Conservation (phyloP, 345 rosid genomes). For the Noccaea caerulescens region DNA sequence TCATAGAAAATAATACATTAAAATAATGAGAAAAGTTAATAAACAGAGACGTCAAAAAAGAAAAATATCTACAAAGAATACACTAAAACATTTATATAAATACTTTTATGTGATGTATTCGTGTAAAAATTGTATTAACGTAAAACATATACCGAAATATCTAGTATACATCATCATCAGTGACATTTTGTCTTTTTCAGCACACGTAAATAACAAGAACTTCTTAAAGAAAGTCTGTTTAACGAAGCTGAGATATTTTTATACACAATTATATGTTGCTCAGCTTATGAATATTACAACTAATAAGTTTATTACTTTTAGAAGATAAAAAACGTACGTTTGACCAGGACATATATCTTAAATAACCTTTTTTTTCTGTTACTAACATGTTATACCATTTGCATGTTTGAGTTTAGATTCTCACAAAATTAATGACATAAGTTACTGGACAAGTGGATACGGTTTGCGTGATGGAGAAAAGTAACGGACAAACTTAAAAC, state of each 20-base stretch:
- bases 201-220: conserved; percentile 15
- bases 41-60: neutral
- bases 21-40: neutral
- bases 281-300: neutral
- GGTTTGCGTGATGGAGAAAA: conserved; percentile 34
- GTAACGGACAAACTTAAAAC: conserved; percentile 34
- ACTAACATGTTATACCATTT: neutral
- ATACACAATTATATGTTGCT: neutral
- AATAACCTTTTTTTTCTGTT: too few relatives aligned
- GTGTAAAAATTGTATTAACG: neutral
- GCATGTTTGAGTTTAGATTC: conserved; percentile 2
- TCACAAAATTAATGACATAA: conserved; percentile 18
- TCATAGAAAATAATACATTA: neutral
- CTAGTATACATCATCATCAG: neutral
- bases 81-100: too few relatives aligned
- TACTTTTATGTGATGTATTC: too few relatives aligned
- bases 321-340: neutral
- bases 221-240: neutral
- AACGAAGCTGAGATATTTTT: neutral
- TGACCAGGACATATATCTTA: neutral
- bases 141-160: conserved; percentile 7
- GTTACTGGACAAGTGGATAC: conserved; percentile 6
- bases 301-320: neutral
- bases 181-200: neutral
- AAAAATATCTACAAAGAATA: too few relatives aligned